Conservation (phyloP, 495 filamentous ascomycete species). For the Glonium stellatum region DNA sequence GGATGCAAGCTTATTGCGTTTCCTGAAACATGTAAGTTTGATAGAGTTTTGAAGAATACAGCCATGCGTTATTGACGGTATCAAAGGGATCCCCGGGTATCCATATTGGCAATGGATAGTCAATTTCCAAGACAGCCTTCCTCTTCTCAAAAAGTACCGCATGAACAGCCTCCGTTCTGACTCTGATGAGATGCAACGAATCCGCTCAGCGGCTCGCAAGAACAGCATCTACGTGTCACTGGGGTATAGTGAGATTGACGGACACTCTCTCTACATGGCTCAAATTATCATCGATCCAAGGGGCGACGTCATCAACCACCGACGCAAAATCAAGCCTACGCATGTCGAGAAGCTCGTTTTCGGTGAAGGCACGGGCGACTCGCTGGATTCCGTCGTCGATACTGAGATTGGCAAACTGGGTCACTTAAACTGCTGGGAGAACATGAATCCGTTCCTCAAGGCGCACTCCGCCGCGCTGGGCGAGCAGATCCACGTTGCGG, state of each 20-base stretch:
- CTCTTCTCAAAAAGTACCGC: conserved; percentile 30
- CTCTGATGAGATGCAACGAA: conserved; percentile 32
- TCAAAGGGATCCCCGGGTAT: no score
- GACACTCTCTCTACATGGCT: conserved; percentile 17
- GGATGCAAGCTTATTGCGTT: conserved; percentile 34
- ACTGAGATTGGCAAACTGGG: conserved; percentile 28
- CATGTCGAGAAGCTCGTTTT: conserved; percentile 18
- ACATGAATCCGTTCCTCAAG: conserved; percentile 29
- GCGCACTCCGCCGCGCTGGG: conserved; percentile 15
- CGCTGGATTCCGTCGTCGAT: conserved; percentile 29
- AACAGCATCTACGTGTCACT: conserved; percentile 28
- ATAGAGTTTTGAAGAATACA: no score
- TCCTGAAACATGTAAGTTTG: conserved; percentile 33
- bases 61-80: no score
- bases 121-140: conserved; percentile 9
- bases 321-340: conserved; percentile 27
- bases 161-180: conserved; percentile 30
- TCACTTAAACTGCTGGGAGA: conserved; percentile 35
- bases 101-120: neutral
- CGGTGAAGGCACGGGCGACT: conserved; percentile 25
- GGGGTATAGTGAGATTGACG: conserved; percentile 17
- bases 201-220: conserved; percentile 27
- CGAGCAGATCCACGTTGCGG: conserved; percentile 37
- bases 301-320: conserved; percentile 18
- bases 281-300: conserved; percentile 20